These are phyloP conservation scores for Penicillium sp. DNA, from an alignment of 2,329 filamentous ascomycete genomes.

Conservation along the genomic window DNA sequence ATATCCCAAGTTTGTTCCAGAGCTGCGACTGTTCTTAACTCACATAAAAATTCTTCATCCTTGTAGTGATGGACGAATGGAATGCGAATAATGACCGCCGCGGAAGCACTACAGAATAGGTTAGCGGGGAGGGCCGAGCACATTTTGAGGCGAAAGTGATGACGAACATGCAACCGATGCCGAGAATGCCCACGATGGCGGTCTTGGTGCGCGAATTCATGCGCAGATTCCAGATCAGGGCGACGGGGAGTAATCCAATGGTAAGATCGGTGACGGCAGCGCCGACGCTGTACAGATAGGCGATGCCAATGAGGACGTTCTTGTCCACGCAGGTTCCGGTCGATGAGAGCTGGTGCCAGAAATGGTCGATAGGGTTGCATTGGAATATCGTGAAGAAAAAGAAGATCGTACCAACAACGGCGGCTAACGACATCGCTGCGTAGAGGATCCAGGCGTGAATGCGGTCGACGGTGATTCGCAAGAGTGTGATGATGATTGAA, in stretches of 20 bases:
- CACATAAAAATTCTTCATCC: constrained; percentile 31
- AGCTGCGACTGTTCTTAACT: neutral
- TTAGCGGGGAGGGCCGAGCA: constrained; percentile 2
- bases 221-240: constrained; percentile 59
- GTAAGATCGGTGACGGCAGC: constrained; percentile 54
- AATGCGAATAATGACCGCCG: constrained; percentile 32
- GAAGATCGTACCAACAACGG: constrained; percentile 51
- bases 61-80: constrained; percentile 25
- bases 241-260: constrained; percentile 56
- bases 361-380: constrained; percentile 54
- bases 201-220: constrained; percentile 58
- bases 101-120: constrained; percentile 25
- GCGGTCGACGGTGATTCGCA: constrained; percentile 52
- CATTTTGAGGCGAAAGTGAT: constrained; percentile 9
- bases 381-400: constrained; percentile 57
- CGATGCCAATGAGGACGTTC: constrained; percentile 55
- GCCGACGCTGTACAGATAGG: constrained; percentile 55
- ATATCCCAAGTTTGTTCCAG: no score
- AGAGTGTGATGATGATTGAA: constrained; percentile 56
- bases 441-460: constrained; percentile 54
- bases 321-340: constrained; percentile 45
- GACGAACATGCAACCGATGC: constrained; percentile 56
- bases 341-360: constrained; percentile 47
- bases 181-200: constrained; percentile 56
- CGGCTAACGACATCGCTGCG: constrained; percentile 46